phyloP scores from a whole-genome alignment of 192 early-diverging fungal genomes.

The Entomortierella chlamydospora region DNA sequence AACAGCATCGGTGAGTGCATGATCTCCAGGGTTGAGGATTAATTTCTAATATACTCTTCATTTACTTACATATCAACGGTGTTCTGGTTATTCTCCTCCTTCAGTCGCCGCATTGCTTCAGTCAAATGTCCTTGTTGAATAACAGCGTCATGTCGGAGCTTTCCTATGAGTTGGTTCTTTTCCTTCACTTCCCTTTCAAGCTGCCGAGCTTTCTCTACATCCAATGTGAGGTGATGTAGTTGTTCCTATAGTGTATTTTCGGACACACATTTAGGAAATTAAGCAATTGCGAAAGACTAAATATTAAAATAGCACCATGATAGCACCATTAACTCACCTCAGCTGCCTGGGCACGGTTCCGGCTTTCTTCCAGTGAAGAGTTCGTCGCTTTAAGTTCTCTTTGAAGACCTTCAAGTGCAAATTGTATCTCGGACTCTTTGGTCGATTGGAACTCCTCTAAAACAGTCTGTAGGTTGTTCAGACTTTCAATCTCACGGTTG shows the following conservation, averaged over 20 bases:
- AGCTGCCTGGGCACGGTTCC: slow-evolving; percentile 63
- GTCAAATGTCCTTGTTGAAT: slow-evolving; percentile 91
- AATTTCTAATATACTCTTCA: background rate
- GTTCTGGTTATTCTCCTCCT: slow-evolving; percentile 81
- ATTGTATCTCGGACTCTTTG: slow-evolving; percentile 68
- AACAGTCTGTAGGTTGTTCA: slow-evolving; percentile 86
- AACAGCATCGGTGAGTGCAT: background rate
- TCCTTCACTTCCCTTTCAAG: slow-evolving; percentile 76
- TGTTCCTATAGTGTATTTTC: slow-evolving; percentile 54
- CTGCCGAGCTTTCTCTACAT: slow-evolving; percentile 63
- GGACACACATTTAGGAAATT: too few relatives aligned
- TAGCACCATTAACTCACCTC: slow-evolving; percentile 57
- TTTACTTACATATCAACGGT: slow-evolving; percentile 76
- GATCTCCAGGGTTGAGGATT: too few relatives aligned
- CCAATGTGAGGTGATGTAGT: slow-evolving; percentile 63
- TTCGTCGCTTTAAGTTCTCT: slow-evolving; percentile 55
- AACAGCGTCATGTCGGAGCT: slow-evolving; percentile 81
- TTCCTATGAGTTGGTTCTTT: slow-evolving; percentile 79
- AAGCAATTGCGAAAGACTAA: too few relatives aligned
- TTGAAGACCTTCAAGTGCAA: slow-evolving; percentile 69
- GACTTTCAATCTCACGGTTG: slow-evolving; percentile 67
- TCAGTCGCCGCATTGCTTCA: slow-evolving; percentile 91
- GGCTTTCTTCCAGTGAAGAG: slow-evolving; percentile 65
- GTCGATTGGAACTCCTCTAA: slow-evolving; percentile 88
- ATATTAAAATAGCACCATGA: too few relatives aligned